phyloP scores from a whole-genome alignment of 441 rosid genomes.

The Croton laevigatus region DNA sequence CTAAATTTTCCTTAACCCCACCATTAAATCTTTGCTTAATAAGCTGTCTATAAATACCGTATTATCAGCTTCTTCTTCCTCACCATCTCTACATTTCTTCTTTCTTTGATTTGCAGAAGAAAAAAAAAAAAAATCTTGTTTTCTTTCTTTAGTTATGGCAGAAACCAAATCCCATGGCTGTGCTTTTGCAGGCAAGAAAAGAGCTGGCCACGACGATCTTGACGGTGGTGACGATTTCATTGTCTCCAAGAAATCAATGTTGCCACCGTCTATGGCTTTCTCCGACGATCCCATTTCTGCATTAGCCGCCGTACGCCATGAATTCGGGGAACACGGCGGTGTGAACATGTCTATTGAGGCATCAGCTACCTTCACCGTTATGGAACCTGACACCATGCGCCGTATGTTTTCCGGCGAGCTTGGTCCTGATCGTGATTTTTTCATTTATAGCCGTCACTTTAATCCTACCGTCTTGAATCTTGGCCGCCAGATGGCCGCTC shows the following conservation, averaged over 20 bases:
- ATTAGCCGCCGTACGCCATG: slow-evolving; percentile 73
- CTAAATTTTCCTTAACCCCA: not conserved
- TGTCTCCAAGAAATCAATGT: slow-evolving; percentile 48
- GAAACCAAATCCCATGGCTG: slow-evolving; percentile 33
- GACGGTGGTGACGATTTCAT: slow-evolving; percentile 38
- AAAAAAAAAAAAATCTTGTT: not conserved
- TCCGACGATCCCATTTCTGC: slow-evolving; percentile 73
- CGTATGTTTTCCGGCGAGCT: slow-evolving; percentile 89
- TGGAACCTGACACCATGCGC: slow-evolving; percentile 96
- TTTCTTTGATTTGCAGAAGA: no score
- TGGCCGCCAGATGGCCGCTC: slow-evolving; percentile 97
- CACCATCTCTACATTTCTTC: no score
- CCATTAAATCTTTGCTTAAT: not conserved
- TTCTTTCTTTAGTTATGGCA: slow-evolving; percentile 38
- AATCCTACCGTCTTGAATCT: slow-evolving; percentile 92
- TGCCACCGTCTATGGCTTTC: slow-evolving; percentile 23
- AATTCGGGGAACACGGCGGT: slow-evolving; percentile 95
- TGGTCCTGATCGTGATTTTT: slow-evolving; percentile 89
- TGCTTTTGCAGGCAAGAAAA: slow-evolving; percentile 46
- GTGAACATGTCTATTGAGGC: slow-evolving; percentile 99
- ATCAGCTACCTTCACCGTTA: slow-evolving; percentile 96
- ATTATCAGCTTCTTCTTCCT: no score
- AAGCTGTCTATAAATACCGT: no score
- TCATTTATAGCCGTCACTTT: slow-evolving; percentile 38
- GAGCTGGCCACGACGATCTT: slow-evolving; percentile 40